A percentile compares a stretch with the other conserved stretches of the same genome.
phyloP scores from a whole-genome alignment of 192 early-diverging fungal species.

The Thamnidium elegans region DNA sequence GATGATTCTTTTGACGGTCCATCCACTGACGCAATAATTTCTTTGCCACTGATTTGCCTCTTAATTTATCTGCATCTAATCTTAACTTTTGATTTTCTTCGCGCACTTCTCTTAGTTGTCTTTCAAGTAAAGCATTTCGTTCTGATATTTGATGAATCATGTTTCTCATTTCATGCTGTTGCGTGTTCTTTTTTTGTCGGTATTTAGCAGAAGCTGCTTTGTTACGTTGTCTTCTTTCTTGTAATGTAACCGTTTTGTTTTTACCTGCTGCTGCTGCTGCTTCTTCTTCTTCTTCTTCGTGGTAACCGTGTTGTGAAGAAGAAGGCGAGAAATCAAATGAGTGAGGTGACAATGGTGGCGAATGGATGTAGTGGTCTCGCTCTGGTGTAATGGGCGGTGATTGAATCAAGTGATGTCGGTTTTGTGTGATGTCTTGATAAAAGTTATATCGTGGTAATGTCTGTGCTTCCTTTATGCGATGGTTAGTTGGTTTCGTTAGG shows the following conservation, averaged over 20 bases:
- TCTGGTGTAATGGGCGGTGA: no score
- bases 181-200: constrained; percentile 53
- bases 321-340: not conserved
- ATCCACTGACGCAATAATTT: constrained; percentile 47
- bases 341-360: not conserved
- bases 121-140: constrained; percentile 41
- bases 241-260: constrained; percentile 19
- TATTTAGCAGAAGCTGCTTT: constrained; percentile 59
- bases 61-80: constrained; percentile 42
- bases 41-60: constrained; percentile 47
- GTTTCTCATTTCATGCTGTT: constrained; percentile 51
- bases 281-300: not conserved
- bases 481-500: no score
- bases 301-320: not conserved
- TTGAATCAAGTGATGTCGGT: no score
- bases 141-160: constrained; percentile 36
- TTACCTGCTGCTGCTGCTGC: no score
- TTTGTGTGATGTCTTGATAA: no score
- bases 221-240: constrained; percentile 52
- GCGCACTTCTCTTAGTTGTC: constrained; percentile 44
- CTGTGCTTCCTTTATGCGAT: no score
- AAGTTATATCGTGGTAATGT: no score
- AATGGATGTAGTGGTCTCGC: not conserved
- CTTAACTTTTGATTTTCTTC: constrained; percentile 45
- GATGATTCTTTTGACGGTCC: not conserved